Base-by-base conservation (phyloP, 2,329 filamentous ascomycete genomes). In the Beauveria scarabaeidicola region DNA sequence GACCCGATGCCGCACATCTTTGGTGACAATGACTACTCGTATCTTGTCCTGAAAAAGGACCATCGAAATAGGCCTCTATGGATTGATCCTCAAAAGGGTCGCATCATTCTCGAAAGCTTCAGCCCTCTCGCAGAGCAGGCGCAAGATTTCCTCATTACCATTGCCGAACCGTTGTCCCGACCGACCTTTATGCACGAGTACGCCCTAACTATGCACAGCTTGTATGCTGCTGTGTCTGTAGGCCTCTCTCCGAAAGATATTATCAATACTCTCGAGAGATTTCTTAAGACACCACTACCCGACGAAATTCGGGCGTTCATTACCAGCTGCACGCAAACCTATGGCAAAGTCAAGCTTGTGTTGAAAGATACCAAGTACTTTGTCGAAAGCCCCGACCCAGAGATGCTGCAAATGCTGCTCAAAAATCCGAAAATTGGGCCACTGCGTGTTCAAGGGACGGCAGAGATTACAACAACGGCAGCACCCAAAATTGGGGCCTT, bases 331-430 rank as follows among this genome's bases (percentile, higher is more conserved):
- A 96, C 91, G 6, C 86, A 90, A 64, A 94, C 90, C 56, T 97
- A 94, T 70, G 94, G 94, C 64, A 97, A 97, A 74, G 91, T 97
- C 59, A 94, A 96, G 72, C 83, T 97, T 57, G 94, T 97, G 48
- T 74, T 97, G 63, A 96, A 96, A 72, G 89, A 97, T 68, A 97
- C 93, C 63, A 89, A 90, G 65, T 97, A 96, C 73, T 97, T 89
- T 66, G 86, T 97, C 62, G 94, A 99, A 74, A 97, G 90, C 67
- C 87, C 89, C 21, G 93, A 97, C 72, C 88, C 91, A 13, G 81
- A 86, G 11, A 89, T 97, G 70, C 79, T 97, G 60, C 91, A 96
- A 72, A 88, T 83, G 68, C 80, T 97, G n/a, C 79, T 97, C 40
- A 86, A 89, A 68, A 93, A 97, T 71, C 81, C 85, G 15, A 83